Evolutionary conservation across 2,329 filamentous ascomycete species (phyloP).

Genomic region (Aspergillus novoparasiticus): DNA sequence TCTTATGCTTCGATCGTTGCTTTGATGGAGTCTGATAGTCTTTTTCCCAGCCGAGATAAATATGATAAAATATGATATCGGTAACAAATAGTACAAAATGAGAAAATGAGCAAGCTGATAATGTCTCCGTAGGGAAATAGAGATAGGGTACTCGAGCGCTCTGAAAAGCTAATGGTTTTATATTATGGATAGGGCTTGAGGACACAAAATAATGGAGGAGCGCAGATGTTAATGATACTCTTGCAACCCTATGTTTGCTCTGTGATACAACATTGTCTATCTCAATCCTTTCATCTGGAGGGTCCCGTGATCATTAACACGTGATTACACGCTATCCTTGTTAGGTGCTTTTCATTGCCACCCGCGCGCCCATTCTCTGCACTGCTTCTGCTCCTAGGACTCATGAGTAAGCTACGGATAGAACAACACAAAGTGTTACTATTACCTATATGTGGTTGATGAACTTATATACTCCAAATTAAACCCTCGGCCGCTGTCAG

Average conservation of each 20-base stretch:
- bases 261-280: not conserved
- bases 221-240: not conserved
- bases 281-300: not conserved
- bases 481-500: too few relatives aligned
- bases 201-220: not conserved
- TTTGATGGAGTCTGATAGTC: not conserved
- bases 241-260: not conserved
- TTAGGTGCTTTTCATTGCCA: not conserved
- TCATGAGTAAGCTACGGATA: too few relatives aligned
- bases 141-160: not conserved
- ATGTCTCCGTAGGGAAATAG: not conserved
- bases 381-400: too few relatives aligned
- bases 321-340: constrained; percentile 12
- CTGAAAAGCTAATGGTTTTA: not conserved
- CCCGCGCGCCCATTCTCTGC: too few relatives aligned
- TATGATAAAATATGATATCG: not conserved
- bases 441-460: too few relatives aligned
- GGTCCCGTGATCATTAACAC: constrained; percentile 10
- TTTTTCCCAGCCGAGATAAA: not conserved
- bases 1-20: not conserved
- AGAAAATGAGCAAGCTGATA: not conserved
- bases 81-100: not conserved
- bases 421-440: too few relatives aligned
- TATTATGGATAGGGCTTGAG: not conserved
- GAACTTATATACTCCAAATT: too few relatives aligned